A percentile compares a stretch with the other conserved stretches of the same genome.
These are phyloP conservation scores for Rhinocladiella similis DNA, from an alignment of 2,329 filamentous ascomycete species.

Conservation along the genomic window DNA sequence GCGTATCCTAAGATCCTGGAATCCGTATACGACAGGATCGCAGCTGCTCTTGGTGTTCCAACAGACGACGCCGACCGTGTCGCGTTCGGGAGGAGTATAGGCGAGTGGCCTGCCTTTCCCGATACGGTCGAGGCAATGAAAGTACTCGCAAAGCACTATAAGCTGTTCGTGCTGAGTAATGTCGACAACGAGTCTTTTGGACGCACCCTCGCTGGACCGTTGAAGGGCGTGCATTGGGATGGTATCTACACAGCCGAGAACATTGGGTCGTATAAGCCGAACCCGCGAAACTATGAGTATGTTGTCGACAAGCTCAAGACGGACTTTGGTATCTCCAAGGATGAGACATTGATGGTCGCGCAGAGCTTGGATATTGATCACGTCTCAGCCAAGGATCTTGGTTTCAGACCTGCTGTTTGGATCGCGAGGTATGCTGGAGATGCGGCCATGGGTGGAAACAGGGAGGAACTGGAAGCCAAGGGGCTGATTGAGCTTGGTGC, in stretches of 20 bases:
- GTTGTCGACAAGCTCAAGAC: slow-evolving; percentile 55
- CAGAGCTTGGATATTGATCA: slow-evolving; percentile 68
- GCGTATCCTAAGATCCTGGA: slow-evolving; percentile 12
- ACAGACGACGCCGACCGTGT: slow-evolving; percentile 36
- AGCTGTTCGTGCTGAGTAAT: slow-evolving; percentile 58
- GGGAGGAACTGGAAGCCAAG: slow-evolving; percentile 42
- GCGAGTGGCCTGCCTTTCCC: slow-evolving; percentile 56
- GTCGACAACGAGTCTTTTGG: slow-evolving; percentile 55
- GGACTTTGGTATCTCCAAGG: slow-evolving; percentile 58
- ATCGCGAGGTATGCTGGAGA: slow-evolving; percentile 53
- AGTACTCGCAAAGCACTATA: slow-evolving; percentile 50
- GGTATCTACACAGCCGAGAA: slow-evolving; percentile 69
- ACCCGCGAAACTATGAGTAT: slow-evolving; percentile 64
- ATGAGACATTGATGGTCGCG: slow-evolving; percentile 65
- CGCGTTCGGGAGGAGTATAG: slow-evolving; percentile 50
- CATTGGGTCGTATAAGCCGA: slow-evolving; percentile 71
- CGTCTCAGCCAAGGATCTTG: slow-evolving; percentile 60
- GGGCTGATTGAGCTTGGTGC: slow-evolving; percentile 50
- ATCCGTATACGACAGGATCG: slow-evolving; percentile 11
- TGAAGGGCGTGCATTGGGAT: slow-evolving; percentile 60
- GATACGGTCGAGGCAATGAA: slow-evolving; percentile 57
- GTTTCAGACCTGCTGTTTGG: slow-evolving; percentile 61
- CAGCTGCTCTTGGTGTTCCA: not conserved
- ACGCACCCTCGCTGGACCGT: slow-evolving; percentile 46
- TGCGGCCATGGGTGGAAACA: slow-evolving; percentile 44